A percentile compares a stretch with the other conserved stretches of the same genome.
Evolutionary conservation across 179 eudicot species (phyloP).

Genomic region (Kewa caespitosa): DNA sequence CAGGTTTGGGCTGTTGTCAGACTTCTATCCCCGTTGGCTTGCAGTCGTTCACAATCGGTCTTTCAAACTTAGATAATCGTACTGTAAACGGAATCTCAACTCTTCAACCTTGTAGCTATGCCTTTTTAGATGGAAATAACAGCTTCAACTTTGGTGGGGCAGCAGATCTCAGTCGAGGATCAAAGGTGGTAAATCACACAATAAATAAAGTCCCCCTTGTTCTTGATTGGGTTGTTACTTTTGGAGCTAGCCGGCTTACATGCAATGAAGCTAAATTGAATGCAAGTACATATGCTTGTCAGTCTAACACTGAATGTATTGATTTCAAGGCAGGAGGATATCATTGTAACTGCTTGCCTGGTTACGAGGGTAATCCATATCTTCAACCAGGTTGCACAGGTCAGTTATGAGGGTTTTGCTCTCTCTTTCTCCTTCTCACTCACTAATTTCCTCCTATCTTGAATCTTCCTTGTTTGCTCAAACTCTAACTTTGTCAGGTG

Average conservation of each 20-base stretch:
- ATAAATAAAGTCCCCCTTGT: slow-evolving; percentile 22
- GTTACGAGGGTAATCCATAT: slow-evolving; percentile 39
- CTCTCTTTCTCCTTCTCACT: too few species aligned
- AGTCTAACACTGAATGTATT: slow-evolving; percentile 13
- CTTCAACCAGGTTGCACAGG: slow-evolving; percentile 33
- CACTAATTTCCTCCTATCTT: too few species aligned
- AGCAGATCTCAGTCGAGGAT: background rate
- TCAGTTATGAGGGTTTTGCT: too few species aligned
- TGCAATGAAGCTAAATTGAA: slow-evolving; percentile 28
- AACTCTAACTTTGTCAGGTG: too few species aligned
- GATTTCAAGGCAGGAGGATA: slow-evolving; percentile 24
- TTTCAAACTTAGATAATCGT: slow-evolving; percentile 23
- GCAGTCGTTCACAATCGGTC: slow-evolving; percentile 1
- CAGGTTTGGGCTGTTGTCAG: slow-evolving; percentile 58
- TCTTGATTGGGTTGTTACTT: slow-evolving; percentile 35
- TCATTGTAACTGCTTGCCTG: slow-evolving; percentile 29
- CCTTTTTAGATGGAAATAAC: slow-evolving; percentile 26
- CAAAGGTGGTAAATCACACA: background rate
- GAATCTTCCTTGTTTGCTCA: too few species aligned
- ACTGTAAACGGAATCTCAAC: slow-evolving; percentile 7
- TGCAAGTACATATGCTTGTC: slow-evolving; percentile 22
- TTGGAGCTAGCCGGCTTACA: background rate
- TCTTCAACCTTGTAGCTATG: slow-evolving; percentile 29
- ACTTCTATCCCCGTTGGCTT: slow-evolving; percentile 35
- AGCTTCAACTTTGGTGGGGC: slow-evolving; percentile 24